A percentile compares a stretch with the other conserved stretches of the same genome.
Evolutionary conservation across 768 basidiomycete species (phyloP).

Genomic region (Chalciporus chontae): DNA sequence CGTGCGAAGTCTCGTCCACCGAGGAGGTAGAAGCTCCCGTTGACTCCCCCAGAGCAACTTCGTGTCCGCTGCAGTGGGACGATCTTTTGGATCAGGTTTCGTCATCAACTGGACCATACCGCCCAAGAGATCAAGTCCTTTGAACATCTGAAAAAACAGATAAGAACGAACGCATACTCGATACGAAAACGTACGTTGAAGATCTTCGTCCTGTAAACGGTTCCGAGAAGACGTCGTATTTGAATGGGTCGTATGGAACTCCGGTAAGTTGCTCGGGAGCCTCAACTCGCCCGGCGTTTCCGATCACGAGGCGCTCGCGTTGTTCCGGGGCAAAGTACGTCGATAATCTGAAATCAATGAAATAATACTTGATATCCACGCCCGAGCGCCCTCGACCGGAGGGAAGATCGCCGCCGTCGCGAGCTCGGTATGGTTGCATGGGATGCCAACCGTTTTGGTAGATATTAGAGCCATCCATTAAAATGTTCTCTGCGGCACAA

Average conservation of each 20-base stretch:
- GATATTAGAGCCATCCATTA: conserved; percentile 21
- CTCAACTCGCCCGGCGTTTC: conserved; percentile 7
- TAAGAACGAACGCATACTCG: too few relatives aligned
- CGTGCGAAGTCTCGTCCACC: too few relatives aligned
- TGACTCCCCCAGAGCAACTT: too few relatives aligned
- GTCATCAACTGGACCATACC: too few relatives aligned
- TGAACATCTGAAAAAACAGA: too few relatives aligned
- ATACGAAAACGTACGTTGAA: not conserved
- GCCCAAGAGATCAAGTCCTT: too few relatives aligned
- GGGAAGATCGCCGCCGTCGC: conserved; percentile 16
- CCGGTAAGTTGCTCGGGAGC: conserved; percentile 18
- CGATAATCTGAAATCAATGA: conserved; percentile 35
- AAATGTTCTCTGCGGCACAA: conserved; percentile 27
- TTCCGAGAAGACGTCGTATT: conserved; percentile 24
- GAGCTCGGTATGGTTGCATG: not conserved
- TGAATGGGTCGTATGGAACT: conserved; percentile 25
- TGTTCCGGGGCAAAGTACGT: conserved; percentile 19
- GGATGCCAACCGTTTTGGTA: conserved; percentile 26
- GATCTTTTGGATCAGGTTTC: too few relatives aligned
- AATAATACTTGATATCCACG: conserved; percentile 25
- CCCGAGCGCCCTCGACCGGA: conserved; percentile 21
- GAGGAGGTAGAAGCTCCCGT: too few relatives aligned
- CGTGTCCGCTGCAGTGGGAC: too few relatives aligned
- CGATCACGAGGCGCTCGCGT: not conserved
- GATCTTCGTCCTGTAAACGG: conserved; percentile 13